These are phyloP conservation scores for Magnusiomyces sp. DNA, from an alignment of 1,139 yeast species.

Conservation along the genomic window DNA sequence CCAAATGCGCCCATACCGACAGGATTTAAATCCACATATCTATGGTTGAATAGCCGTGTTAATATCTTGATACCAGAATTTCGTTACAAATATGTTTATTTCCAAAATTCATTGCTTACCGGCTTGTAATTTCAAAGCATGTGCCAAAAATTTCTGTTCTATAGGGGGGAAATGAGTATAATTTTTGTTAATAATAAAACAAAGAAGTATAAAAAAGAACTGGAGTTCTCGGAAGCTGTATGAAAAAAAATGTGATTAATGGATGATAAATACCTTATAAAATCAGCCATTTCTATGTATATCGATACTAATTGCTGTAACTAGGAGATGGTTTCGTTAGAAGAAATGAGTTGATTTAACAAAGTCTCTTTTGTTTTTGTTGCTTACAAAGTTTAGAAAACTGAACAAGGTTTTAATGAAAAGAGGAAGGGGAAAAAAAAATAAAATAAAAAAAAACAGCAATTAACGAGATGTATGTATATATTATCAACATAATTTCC, in stretches of 20 bases:
- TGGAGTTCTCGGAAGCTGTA: no score
- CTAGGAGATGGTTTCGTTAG: no score
- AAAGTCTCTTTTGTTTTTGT: no score
- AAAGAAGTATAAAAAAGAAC: not conserved
- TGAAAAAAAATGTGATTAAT: no score
- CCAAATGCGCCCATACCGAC: slow-evolving; percentile 99
- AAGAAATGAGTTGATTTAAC: no score
- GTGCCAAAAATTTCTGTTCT: slow-evolving; percentile 43
- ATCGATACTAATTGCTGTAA: not conserved
- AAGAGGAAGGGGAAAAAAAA: not conserved
- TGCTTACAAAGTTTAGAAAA: no score
- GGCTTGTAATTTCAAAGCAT: slow-evolving; percentile 68
- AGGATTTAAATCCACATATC: slow-evolving; percentile 88
- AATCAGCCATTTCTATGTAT: slow-evolving; percentile 23
- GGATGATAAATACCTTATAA: slow-evolving; percentile 20
- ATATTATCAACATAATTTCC: not conserved
- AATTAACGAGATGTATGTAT: not conserved
- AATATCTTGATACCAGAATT: not conserved
- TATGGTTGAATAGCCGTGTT: no score
- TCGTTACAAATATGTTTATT: not conserved
- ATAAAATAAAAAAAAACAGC: not conserved
- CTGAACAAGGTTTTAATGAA: no score
- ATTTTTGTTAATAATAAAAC: not conserved
- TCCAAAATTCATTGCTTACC: slow-evolving; percentile 18
- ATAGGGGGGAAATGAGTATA: not conserved